Percentiles rank a stretch among this genome's conserved stretches.
Conservation (phyloP, 768 basidiomycete species). For the Pulveroboletus sp. region DNA sequence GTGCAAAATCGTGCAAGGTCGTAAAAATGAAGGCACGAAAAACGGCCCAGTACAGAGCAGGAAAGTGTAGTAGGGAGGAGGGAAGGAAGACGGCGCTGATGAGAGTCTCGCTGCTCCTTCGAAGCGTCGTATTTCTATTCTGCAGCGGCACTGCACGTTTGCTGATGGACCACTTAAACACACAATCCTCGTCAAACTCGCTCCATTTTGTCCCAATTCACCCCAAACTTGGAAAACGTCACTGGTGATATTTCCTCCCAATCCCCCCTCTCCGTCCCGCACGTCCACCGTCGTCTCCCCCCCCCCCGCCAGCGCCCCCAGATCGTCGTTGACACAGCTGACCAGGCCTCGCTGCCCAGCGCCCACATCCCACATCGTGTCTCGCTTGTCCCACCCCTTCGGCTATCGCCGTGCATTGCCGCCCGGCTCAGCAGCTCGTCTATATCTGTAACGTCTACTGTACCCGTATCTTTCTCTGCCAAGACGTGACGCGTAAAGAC, state of each 20-base stretch:
- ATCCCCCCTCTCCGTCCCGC: neutral
- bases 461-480: neutral
- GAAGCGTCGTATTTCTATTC: conserved; percentile 34
- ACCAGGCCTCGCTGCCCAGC: too few species aligned
- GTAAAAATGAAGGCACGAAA: conserved; percentile 44
- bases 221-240: conserved; percentile 2
- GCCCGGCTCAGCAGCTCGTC: neutral
- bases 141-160: conserved; percentile 23
- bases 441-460: neutral
- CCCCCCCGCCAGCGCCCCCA: neutral
- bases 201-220: conserved; percentile 17
- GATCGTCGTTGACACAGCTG: neutral
- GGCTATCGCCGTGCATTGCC: conserved; percentile 16
- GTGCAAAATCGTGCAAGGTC: conserved; percentile 64
- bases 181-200: conserved; percentile 4
- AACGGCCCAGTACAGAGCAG: conserved; percentile 25
- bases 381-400: conserved; percentile 4
- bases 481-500: neutral
- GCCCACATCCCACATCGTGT: neutral
- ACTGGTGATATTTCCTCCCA: conserved; percentile 1
- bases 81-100: conserved; percentile 33
- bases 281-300: neutral
- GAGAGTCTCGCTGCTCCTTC: conserved; percentile 27
- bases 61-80: conserved; percentile 20
- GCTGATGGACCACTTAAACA: conserved; percentile 16